phyloP scores from a whole-genome alignment of 495 filamentous ascomycete species.

The Penicillium waksmanii region DNA sequence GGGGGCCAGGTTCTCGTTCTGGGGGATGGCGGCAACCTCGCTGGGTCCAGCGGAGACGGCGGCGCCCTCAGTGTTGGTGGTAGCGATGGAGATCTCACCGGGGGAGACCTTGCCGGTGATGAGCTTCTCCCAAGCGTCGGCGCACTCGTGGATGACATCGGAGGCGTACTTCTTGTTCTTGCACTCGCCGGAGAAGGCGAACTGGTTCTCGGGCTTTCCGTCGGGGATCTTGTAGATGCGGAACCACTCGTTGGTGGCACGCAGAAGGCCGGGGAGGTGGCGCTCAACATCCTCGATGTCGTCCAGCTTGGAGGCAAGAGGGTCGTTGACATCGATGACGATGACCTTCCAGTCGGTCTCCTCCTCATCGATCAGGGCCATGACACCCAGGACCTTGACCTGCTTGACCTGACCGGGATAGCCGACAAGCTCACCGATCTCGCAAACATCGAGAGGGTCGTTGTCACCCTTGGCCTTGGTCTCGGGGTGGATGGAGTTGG shows the following conservation, averaged over 20 bases:
- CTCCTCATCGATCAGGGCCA: constrained; percentile 98
- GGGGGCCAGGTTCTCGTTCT: constrained; percentile 71
- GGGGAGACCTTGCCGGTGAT: constrained; percentile 82
- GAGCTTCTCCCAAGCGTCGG: constrained; percentile 95
- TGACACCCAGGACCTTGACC: constrained; percentile 98
- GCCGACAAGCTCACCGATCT: constrained; percentile 97
- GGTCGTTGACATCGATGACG: constrained; percentile 98
- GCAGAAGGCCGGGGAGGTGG: constrained; percentile 93
- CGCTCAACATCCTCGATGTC: constrained; percentile 99
- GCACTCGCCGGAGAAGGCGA: constrained; percentile 99
- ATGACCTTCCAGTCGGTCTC: constrained; percentile 99
- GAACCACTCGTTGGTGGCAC: constrained; percentile 99
- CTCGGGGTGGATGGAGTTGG: constrained; percentile 91
- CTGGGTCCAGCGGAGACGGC: constrained; percentile 62
- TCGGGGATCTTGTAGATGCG: constrained; percentile 99
- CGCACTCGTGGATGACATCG: constrained; percentile 93
- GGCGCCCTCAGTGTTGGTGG: constrained; percentile 73
- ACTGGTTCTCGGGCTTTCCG: constrained; percentile 99
- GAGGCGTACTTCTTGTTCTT: constrained; percentile 99
- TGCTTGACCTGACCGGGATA: constrained; percentile 97
- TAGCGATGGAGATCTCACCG: constrained; percentile 77
- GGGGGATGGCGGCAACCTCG: constrained; percentile 72
- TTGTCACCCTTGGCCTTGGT: constrained; percentile 99
- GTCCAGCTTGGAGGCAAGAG: constrained; percentile 93
- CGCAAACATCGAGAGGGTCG: constrained; percentile 98